Conservation (phyloP, 2,329 filamentous ascomycete genomes). For the Chaetomium sp. region DNA sequence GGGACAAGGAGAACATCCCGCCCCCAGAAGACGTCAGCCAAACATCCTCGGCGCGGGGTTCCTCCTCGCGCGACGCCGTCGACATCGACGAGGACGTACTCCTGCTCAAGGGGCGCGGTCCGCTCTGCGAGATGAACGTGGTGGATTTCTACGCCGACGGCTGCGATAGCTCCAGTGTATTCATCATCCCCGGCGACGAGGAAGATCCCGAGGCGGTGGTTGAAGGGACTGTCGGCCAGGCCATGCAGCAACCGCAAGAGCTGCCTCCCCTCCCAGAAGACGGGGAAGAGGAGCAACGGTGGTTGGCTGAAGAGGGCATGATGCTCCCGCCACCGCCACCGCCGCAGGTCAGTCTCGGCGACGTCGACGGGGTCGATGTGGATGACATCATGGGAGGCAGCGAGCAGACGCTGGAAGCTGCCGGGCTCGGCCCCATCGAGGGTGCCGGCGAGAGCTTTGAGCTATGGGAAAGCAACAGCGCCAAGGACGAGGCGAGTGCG, state of each 20-base stretch:
- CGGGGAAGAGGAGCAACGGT: slow-evolving; percentile 19
- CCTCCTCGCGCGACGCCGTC: slow-evolving; percentile 34
- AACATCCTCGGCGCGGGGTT: slow-evolving; percentile 49
- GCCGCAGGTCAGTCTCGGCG: slow-evolving; percentile 36
- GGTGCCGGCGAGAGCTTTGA: slow-evolving; percentile 64
- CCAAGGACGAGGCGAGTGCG: slow-evolving; percentile 57
- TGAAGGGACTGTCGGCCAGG: slow-evolving; percentile 12
- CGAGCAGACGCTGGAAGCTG: slow-evolving; percentile 47
- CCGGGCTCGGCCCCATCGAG: slow-evolving; percentile 57
- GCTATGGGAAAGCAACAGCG: slow-evolving; percentile 71
- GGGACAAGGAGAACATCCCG: slow-evolving; percentile 92
- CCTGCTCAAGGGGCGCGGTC: slow-evolving; percentile 65
- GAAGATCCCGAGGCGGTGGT: slow-evolving; percentile 39
- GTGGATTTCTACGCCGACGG: slow-evolving; percentile 69
- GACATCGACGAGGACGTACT: slow-evolving; percentile 54
- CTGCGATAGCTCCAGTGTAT: slow-evolving; percentile 62
- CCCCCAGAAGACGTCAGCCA: slow-evolving; percentile 68
- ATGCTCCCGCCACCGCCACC: slow-evolving; percentile 6
- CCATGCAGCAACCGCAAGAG: background rate
- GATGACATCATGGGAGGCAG: slow-evolving; percentile 46
- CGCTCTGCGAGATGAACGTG: slow-evolving; percentile 67
- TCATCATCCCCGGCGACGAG: slow-evolving; percentile 65
- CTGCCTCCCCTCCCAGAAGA: slow-evolving; percentile 16
- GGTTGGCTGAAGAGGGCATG: slow-evolving; percentile 4
- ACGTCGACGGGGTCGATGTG: slow-evolving; percentile 35